Conservation (phyloP, 352 stramenopile species). For the Thalassiosira delicatula region DNA sequence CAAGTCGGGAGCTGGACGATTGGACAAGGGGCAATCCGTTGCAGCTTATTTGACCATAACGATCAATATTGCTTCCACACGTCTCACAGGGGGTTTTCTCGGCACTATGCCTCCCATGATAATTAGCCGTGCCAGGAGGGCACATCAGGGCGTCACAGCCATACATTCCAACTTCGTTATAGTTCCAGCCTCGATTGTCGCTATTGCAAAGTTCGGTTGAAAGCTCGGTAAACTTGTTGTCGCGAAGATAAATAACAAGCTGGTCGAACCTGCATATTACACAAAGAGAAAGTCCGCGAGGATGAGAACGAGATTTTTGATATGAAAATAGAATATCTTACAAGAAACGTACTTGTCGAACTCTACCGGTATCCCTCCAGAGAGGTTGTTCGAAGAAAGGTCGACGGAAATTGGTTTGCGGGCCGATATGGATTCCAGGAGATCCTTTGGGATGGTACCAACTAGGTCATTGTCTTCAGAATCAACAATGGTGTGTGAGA, state of each 20-base stretch:
- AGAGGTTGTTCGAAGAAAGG: conserved; percentile 62
- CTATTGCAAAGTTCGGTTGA: conserved; percentile 44
- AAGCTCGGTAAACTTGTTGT: conserved; percentile 60
- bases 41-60: conserved; percentile 57
- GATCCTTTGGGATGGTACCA: conserved; percentile 71
- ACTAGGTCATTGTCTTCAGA: conserved; percentile 72
- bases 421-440: conserved; percentile 60
- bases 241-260: conserved; percentile 61
- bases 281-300: background rate
- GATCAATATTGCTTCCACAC: conserved; percentile 43
- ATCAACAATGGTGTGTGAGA: too few species aligned
- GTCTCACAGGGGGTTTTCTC: conserved; percentile 41
- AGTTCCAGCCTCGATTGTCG: conserved; percentile 71
- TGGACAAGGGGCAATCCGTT: too few species aligned
- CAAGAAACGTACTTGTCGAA: conserved; percentile 49
- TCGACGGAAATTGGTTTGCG: conserved; percentile 59
- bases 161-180: conserved; percentile 72
- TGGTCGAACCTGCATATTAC: conserved; percentile 57
- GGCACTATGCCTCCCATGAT: conserved; percentile 49
- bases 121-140: conserved; percentile 67
- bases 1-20: too few species aligned
- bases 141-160: conserved; percentile 80
- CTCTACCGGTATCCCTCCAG: conserved; percentile 43
- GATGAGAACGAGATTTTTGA: conserved; percentile 7
- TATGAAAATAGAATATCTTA: conserved; percentile 5